phyloP scores from a whole-genome alignment of 345 rosid species.

The Camelina neglecta region DNA sequence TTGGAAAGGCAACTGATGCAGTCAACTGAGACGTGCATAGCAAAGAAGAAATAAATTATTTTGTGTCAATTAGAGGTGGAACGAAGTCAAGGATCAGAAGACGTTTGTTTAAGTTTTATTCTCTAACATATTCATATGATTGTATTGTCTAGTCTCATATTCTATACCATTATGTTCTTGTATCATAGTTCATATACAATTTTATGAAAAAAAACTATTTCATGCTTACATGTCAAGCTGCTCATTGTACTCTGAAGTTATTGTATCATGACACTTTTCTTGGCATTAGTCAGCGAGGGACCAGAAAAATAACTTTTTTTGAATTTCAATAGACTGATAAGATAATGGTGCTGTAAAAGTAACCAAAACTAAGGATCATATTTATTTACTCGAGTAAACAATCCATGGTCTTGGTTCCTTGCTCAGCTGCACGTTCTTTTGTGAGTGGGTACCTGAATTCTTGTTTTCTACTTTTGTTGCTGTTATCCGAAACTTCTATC shows the following conservation, averaged over 20 bases:
- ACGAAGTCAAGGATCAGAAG: conserved; percentile 76
- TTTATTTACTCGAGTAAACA: not conserved
- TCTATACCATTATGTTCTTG: not conserved
- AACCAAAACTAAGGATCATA: conserved; percentile 3
- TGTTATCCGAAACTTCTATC: conserved; percentile 8
- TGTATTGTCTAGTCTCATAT: not conserved
- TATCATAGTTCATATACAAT: conserved; percentile 24
- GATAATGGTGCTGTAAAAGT: conserved; percentile 13
- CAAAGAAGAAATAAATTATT: conserved; percentile 87
- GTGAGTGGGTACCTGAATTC: conserved; percentile 1
- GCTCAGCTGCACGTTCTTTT: conserved; percentile 2
- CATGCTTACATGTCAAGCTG: conserved; percentile 4
- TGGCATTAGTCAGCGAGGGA: not conserved
- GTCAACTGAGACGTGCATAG: conserved; percentile 80
- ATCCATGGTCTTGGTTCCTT: conserved; percentile 26
- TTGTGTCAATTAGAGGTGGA: conserved; percentile 86
- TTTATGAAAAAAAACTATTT: conserved; percentile 14
- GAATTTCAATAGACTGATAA: conserved; percentile 24
- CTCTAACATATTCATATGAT: conserved; percentile 21
- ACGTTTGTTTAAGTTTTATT: conserved; percentile 53
- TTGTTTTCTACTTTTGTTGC: conserved; percentile 5
- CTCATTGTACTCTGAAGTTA: not conserved
- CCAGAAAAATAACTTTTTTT: not conserved
- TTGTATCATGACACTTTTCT: not conserved
- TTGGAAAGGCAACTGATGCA: conserved; percentile 90